Base-by-base conservation (phyloP, 352 stramenopile species). In the Globisporangium nunn region DNA sequence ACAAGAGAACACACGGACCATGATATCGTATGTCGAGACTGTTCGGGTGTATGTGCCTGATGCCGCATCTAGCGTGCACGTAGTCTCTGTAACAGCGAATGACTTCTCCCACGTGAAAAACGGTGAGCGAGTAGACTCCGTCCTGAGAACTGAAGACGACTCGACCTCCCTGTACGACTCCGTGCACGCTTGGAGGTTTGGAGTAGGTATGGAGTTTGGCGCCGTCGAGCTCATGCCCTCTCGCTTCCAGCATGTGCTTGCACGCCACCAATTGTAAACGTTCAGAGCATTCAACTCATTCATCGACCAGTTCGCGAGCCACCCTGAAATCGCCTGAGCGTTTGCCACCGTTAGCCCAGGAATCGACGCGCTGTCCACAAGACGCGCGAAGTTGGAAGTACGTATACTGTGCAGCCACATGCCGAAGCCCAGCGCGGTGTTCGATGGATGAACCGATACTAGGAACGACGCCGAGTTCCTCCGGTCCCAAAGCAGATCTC, bases 261-360 rank as follows among this genome's bases (percentile, higher is more conserved):
- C 52, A 17, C 62, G 59, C 78, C 78, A 88, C 78, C 78, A 88
- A 44, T 76, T 64, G 11, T 70, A 55, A n/a, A 85, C 64, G 12
- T 54, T 52, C 4, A 87, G 52, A 2, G 54, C 50, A 44, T 88
- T 80, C 11, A 88, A 55, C 0, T 66, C 49, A 11, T 74, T 79
- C 0, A 46, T 52, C 3, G 56, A 56, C 75, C 68, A 87, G 2
- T 17, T 44, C 6, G 45, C 40, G 4, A 88, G 61, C 78, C 78
- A 88, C 2, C 30, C 17, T 0, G 48, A 55, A 7, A 86, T 74
- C 3, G 57, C 72, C 30, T 54, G 46, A 0, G 61, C 69, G 6
- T 49, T 68, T 2, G 50, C 31, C 12, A 52, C 62, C 1, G 64
- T 69, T 17, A 78, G 37, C 37, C 52, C 60, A 56, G 67, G 54